Percentiles rank a stretch among this genome's conserved stretches.
Conservation (phyloP, 768 basidiomycete genomes). For the Cubamyces sp. region DNA sequence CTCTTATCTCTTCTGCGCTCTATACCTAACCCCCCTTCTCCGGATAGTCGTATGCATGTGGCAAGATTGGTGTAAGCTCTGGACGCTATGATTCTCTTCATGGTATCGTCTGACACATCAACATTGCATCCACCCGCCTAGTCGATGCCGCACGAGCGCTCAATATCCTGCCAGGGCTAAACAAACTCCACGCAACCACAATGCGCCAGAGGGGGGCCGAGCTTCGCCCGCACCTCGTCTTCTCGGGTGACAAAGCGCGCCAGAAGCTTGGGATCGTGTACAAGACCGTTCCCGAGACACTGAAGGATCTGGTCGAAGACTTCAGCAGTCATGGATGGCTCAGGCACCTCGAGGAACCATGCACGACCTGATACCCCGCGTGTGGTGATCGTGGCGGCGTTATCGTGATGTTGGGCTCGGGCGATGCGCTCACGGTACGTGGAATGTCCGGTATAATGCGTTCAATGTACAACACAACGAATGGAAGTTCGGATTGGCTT, state of each 20-base stretch:
- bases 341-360: no score
- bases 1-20: no score
- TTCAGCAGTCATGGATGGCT: constrained; percentile 33
- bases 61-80: constrained; percentile 24
- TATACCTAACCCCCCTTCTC: background rate
- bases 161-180: constrained; percentile 15
- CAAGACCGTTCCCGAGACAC: constrained; percentile 42
- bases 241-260: constrained; percentile 37
- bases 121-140: no score
- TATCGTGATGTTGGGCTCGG: no score
- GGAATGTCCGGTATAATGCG: no score
- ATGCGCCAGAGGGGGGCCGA: constrained; percentile 25
- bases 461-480: no score
- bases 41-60: constrained; percentile 20
- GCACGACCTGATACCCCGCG: no score
- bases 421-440: no score
- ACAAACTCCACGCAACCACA: constrained; percentile 23
- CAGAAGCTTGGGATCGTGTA: constrained; percentile 48
- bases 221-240: constrained; percentile 5
- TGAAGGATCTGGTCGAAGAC: constrained; percentile 45
- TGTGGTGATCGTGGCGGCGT: no score
- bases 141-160: background rate
- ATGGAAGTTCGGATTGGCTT: no score
- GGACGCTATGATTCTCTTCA: background rate
- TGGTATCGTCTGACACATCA: background rate